These are phyloP conservation scores for Schizosaccharomyces octosporus DNA, from an alignment of 805 yeast species.

Conservation along the genomic window DNA sequence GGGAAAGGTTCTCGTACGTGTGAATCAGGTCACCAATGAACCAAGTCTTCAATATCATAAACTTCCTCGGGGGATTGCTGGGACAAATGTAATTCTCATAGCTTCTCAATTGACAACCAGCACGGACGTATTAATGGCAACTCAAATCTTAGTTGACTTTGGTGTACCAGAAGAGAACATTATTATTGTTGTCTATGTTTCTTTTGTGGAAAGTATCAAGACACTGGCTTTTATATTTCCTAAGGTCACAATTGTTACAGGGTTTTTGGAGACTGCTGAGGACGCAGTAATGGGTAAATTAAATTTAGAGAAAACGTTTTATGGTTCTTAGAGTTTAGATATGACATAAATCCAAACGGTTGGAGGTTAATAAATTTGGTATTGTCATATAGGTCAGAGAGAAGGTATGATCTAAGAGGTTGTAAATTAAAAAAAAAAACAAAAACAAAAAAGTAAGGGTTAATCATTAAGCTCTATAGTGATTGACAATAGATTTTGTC, in stretches of 20 bases:
- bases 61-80: constrained; percentile 23
- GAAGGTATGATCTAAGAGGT: no score
- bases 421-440: no score
- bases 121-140: constrained; percentile 85
- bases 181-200: constrained; percentile 41
- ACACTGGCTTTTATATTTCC: constrained; percentile 57
- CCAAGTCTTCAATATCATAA: constrained; percentile 73
- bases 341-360: no score
- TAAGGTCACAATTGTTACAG: constrained; percentile 17
- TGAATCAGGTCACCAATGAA: constrained; percentile 75
- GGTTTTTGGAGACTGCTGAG: background rate
- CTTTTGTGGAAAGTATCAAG: constrained; percentile 52
- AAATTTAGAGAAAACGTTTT: background rate
- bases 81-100: constrained; percentile 28
- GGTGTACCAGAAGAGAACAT: constrained; percentile 39
- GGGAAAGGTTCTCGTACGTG: constrained; percentile 69
- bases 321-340: background rate
- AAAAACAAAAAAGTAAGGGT: no score
- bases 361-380: no score
- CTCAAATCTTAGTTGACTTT: constrained; percentile 66
- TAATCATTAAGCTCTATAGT: no score
- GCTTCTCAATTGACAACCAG: constrained; percentile 83
- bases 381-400: no score
- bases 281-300: background rate
- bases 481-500: no score